Base-by-base conservation (phyloP, 768 basidiomycete genomes). In the Vishniacozyma victoriae region DNA sequence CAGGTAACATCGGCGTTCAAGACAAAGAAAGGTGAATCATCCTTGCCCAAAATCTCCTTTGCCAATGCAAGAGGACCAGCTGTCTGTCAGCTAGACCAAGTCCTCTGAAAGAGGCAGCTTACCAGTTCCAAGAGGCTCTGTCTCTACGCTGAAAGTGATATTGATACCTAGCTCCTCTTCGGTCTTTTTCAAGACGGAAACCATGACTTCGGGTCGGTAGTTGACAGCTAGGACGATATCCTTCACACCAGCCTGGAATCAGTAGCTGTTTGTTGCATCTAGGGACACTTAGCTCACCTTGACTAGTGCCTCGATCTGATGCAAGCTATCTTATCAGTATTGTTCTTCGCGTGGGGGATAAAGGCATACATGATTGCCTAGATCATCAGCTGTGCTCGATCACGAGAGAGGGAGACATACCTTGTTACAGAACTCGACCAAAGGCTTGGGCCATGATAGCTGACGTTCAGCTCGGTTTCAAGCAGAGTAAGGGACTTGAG, bases 1-100 rank as follows among this genome's bases (percentile, higher is more conserved):
- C 76, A 76, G 54, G 74, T 76, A 36, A 76, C 75, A 52, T 76
- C 76, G 15, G 76, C 75, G 72, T 76, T 76, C 61, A 76, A 72
- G 39, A 76, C 76, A 55, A 76, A 76, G 75, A 76, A 76, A n/a
- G 76, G 76, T 12, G 72, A 69, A 54, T 75, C 74, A 58, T 76
- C 75, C 60, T 76, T 76, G 62, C 72, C 75, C 41, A 76, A 69
- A 51, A 76, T 71, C 31, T 76, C 73, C 15, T 72, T 60, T 9
- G 76, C 76, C 44, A 76, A 72, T 22, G 75, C 75, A 23, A 76
- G 71, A 26, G 76, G 76, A 40, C 76, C 76, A 55, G 76, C 76
- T 74, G 60, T 0, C 9, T 38, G 37, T 38, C 19, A 14, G 14
- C 18, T 11, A 14, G 37, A 18, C 18, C 18, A 9, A 14, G 7